Evolutionary conservation across 78 protist genomes (phyloP).

Genomic region (Cyanophora paradoxa): DNA sequence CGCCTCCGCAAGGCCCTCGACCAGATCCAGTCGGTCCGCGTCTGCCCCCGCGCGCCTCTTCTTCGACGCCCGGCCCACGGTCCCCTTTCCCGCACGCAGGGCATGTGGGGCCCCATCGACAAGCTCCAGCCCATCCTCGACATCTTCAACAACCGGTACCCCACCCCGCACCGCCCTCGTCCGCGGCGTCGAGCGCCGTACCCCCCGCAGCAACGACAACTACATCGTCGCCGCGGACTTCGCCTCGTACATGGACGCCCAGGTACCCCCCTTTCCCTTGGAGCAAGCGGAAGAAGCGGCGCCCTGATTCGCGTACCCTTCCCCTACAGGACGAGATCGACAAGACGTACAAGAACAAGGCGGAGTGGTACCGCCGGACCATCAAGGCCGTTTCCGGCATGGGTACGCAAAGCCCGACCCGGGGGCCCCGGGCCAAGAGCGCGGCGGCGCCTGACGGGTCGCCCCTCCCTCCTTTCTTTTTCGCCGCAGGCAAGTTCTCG

Average conservation of each 20-base stretch:
- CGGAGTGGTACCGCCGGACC: slow-evolving; percentile 22
- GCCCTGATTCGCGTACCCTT: background rate
- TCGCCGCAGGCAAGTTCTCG: slow-evolving; percentile 57
- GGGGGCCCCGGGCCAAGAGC: too few species aligned
- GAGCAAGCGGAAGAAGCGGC: too few species aligned
- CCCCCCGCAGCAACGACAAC: slow-evolving; percentile 45
- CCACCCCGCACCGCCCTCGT: slow-evolving; percentile 29
- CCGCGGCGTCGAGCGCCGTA: background rate
- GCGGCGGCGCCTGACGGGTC: background rate
- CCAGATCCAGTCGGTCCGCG: slow-evolving; percentile 4
- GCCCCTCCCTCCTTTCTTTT: background rate
- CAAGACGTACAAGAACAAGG: slow-evolving; percentile 3
- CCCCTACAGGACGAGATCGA: slow-evolving; percentile 21
- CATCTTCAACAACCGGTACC: slow-evolving; percentile 21
- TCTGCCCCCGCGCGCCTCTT: background rate
- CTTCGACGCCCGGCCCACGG: background rate
- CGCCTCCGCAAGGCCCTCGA: background rate
- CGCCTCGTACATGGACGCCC: slow-evolving; percentile 25
- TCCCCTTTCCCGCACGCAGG: too few species aligned
- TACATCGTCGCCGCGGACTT: slow-evolving; percentile 63
- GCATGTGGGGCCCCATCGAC: background rate
- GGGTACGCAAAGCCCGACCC: too few species aligned
- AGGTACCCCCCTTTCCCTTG: background rate
- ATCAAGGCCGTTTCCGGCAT: slow-evolving; percentile 23
- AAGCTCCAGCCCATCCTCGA: slow-evolving; percentile 57